phyloP scores from a whole-genome alignment of 257 asterid species.

The Phtheirospermum japonicum region DNA sequence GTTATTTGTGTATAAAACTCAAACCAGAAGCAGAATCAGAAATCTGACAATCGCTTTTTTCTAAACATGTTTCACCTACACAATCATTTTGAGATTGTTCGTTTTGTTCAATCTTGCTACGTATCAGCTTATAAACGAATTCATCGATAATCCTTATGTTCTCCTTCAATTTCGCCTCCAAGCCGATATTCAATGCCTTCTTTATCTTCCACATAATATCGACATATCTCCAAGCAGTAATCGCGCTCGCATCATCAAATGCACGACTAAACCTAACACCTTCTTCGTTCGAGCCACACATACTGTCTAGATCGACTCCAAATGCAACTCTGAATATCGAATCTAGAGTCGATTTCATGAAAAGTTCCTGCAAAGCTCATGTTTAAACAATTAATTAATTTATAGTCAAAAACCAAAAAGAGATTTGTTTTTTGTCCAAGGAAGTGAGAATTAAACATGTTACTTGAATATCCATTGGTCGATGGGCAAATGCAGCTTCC shows the following conservation, averaged over 20 bases:
- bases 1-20: too few relatives aligned
- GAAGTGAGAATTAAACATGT: too few relatives aligned
- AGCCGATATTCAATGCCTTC: slow-evolving; percentile 44
- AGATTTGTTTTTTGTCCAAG: too few relatives aligned
- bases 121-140: slow-evolving; percentile 47
- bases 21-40: too few relatives aligned
- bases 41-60: too few relatives aligned
- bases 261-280: slow-evolving; percentile 43
- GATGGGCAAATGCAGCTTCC: slow-evolving; percentile 32
- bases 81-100: slow-evolving; percentile 23
- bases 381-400: background rate
- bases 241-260: slow-evolving; percentile 51
- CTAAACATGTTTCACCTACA: too few relatives aligned
- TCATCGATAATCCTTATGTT: slow-evolving; percentile 34
- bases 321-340: slow-evolving; percentile 51
- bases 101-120: slow-evolving; percentile 35
- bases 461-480: slow-evolving; percentile 61
- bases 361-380: slow-evolving; percentile 39
- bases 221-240: slow-evolving; percentile 47
- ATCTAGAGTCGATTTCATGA: slow-evolving; percentile 53
- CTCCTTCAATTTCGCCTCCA: slow-evolving; percentile 45
- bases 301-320: slow-evolving; percentile 49
- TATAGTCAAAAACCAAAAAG: too few relatives aligned
- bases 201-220: slow-evolving; percentile 54
- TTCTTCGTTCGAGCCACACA: slow-evolving; percentile 47